These are phyloP conservation scores for Suillus subluteus DNA, from an alignment of 768 basidiomycete species.

Conservation along the genomic window DNA sequence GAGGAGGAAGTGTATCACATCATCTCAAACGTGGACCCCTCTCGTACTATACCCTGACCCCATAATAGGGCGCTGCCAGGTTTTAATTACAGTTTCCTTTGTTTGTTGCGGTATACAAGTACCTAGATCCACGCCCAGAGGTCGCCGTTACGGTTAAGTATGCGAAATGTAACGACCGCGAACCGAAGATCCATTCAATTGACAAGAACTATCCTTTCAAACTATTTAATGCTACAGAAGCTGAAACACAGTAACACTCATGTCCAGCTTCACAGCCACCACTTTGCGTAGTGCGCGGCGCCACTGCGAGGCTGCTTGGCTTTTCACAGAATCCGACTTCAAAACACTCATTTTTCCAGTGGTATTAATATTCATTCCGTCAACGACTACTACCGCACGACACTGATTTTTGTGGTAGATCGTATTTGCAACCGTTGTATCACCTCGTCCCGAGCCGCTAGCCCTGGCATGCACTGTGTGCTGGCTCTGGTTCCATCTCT, in stretches of 20 bases:
- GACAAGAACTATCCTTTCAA: neutral
- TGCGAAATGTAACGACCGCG: neutral
- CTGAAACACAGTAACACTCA: neutral
- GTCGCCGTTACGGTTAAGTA: no score
- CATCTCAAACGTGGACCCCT: no score
- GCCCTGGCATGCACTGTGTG: slow-evolving; percentile 10
- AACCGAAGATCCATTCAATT: neutral
- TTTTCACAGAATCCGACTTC: slow-evolving; percentile 40
- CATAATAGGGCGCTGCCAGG: no score
- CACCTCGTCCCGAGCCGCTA: slow-evolving; percentile 3
- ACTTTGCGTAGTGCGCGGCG: neutral
- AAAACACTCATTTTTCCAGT: slow-evolving; percentile 40
- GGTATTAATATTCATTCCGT: slow-evolving; percentile 22
- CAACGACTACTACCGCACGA: neutral
- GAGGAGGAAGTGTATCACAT: no score
- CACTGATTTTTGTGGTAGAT: slow-evolving; percentile 13
- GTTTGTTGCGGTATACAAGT: no score
- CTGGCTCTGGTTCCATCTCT: slow-evolving; percentile 39
- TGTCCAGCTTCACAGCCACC: neutral
- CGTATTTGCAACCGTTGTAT: slow-evolving; percentile 13
- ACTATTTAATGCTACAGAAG: neutral
- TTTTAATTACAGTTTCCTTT: no score
- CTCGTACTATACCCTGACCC: no score
- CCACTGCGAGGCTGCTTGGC: slow-evolving; percentile 32
- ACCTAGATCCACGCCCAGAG: no score